Evolutionary conservation across 2,329 filamentous ascomycete species (phyloP).

Genomic region (Neofusicoccum cordaticola): DNA sequence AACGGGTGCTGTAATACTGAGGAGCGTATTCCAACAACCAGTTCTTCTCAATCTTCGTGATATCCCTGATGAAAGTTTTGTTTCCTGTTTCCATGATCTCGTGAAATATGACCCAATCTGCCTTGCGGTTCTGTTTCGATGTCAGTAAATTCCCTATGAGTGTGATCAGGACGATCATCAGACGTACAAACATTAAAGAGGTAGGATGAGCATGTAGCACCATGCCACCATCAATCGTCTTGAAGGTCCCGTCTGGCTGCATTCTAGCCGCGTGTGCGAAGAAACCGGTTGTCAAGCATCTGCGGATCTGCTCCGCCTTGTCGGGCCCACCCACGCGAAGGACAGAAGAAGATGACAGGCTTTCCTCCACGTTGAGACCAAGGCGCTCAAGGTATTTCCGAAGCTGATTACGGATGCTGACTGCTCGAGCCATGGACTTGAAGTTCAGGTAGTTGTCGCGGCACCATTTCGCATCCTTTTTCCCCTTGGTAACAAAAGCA

Average conservation of each 20-base stretch:
- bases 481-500: conserved; percentile 77
- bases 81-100: conserved; percentile 85
- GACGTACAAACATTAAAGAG: conserved; percentile 77
- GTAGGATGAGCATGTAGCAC: conserved; percentile 85
- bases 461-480: conserved; percentile 82
- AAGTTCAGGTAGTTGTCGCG: conserved; percentile 84
- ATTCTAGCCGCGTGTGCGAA: conserved; percentile 92
- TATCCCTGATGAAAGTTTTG: conserved; percentile 86
- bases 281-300: conserved; percentile 84
- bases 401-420: conserved; percentile 82
- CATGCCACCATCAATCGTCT: conserved; percentile 75
- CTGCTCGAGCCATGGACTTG: conserved; percentile 75
- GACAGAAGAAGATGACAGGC: conserved; percentile 42
- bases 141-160: neutral
- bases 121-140: conserved; percentile 68
- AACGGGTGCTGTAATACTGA: conserved; percentile 51
- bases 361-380: conserved; percentile 67
- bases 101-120: conserved; percentile 94
- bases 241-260: conserved; percentile 88
- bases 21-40: conserved; percentile 90
- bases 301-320: conserved; percentile 70
- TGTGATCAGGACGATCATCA: neutral
- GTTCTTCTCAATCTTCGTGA: conserved; percentile 90
- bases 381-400: conserved; percentile 85
- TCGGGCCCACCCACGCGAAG: conserved; percentile 43